Conservation (phyloP, 208 protist genomes). For the Phytomonas sp. region DNA sequence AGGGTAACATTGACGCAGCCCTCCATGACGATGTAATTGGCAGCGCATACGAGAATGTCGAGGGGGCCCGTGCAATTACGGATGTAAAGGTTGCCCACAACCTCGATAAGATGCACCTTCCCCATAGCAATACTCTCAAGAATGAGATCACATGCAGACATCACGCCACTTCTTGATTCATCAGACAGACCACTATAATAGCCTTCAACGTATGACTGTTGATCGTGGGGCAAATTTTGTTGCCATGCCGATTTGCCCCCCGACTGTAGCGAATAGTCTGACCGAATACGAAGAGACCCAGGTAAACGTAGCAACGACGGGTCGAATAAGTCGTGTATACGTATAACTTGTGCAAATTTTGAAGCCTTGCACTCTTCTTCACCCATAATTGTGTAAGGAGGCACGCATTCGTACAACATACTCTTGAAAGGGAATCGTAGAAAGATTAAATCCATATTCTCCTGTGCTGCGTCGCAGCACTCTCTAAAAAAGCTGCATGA, state of each 20-base stretch:
- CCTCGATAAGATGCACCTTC: constrained; percentile 48
- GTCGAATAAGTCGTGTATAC: constrained; percentile 40
- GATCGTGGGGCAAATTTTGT: not conserved
- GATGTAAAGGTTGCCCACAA: constrained; percentile 43
- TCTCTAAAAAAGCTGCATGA: constrained; percentile 4
- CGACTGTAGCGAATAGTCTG: constrained; percentile 2
- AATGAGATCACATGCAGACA: constrained; percentile 22
- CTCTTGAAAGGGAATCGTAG: not conserved
- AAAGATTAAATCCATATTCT: not conserved
- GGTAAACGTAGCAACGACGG: constrained; percentile 24
- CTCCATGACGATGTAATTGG: constrained; percentile 45
- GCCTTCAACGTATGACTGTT: not conserved
- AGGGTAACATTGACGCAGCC: constrained; percentile 59
- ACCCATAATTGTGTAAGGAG: not conserved
- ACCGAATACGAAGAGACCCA: constrained; percentile 14
- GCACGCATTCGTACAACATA: not conserved
- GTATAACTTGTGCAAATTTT: constrained; percentile 12
- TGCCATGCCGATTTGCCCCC: not conserved
- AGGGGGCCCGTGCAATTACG: constrained; percentile 56
- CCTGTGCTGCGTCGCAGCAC: constrained; percentile 3
- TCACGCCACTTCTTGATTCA: not conserved
- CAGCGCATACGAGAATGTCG: constrained; percentile 54
- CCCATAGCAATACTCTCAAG: constrained; percentile 48
- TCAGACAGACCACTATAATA: not conserved
- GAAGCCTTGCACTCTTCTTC: not conserved